Evolutionary conservation across 148 eudicot genomes (phyloP), one percentile per base, ranked within the genome.

Genomic region (Chenopodium suecicum): DNA sequence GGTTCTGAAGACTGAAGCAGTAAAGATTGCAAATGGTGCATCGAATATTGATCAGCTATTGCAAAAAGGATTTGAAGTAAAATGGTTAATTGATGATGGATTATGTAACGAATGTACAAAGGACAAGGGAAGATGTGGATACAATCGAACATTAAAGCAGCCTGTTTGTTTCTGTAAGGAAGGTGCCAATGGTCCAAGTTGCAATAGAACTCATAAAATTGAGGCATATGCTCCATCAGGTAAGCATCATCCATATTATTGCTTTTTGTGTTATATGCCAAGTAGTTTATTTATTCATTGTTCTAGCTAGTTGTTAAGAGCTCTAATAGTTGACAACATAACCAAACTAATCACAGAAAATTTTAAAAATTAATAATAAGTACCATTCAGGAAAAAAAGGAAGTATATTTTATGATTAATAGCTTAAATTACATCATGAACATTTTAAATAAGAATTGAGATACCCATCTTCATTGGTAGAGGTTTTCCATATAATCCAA

Each of bases 41-140:
- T 37, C 44, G 1, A 63, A 19, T 17, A 47, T 75, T 4, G 41
- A 14, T 1, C 1, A 52, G 7, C 78, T 70, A n/a, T 73, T 84
- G 77, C 62, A 27, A 2, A 62, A 76, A 25, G 83, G 86, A 4
- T 80, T 84, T 27, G 83, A 80, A 56, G 75, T 76, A 4, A 71
- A 63, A 50, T 84, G 86, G 86, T 3, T 4, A 44, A 54, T 71
- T 9, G 81, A 84, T 32, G 68, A 29, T 32, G 32, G 46, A 7
- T 23, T 19, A 63, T 84, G 86, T 63, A 25, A 80, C 1, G 47
- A 60, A 32, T 84, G 86, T 48, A 13, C 7, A 54, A 19, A 17
- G 2, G 62, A 48, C 0, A 50, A 27, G 1, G 86, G 86, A 34
- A 62, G 81, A 80, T 84, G 86, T 64, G 86, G 86, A 14, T 84